Evolutionary conservation across 2,329 filamentous ascomycete species (phyloP).

Genomic region (Ophiosphaerella herpotricha): DNA sequence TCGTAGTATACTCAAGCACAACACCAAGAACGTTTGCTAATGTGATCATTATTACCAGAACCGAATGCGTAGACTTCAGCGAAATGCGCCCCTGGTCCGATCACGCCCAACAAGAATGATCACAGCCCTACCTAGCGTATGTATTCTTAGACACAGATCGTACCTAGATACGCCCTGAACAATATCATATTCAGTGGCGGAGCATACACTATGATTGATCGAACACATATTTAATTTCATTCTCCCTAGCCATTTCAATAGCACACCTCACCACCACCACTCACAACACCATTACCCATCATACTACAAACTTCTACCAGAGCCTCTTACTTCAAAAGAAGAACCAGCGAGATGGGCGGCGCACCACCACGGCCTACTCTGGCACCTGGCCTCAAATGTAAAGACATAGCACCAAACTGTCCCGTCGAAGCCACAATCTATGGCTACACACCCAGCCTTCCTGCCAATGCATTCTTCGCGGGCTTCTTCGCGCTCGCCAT

Average conservation of each 20-base stretch:
- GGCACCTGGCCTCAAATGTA: conserved; percentile 14
- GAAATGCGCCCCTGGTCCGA: not conserved
- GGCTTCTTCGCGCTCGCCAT: conserved; percentile 55
- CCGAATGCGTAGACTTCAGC: not conserved
- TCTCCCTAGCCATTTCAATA: not conserved
- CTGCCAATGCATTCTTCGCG: conserved; percentile 57
- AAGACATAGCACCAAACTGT: conserved; percentile 36
- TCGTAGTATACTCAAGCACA: not conserved
- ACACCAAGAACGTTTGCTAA: not conserved
- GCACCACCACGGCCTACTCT: conserved; percentile 10
- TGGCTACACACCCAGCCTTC: conserved; percentile 57
- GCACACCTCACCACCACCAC: not conserved
- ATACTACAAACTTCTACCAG: not conserved
- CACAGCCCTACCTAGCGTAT: not conserved
- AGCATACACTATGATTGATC: not conserved
- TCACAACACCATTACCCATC: not conserved
- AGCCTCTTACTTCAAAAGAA: not conserved
- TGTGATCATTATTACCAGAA: not conserved
- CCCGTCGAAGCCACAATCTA: conserved; percentile 56
- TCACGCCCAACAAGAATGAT: no score
- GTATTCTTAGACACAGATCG: not conserved
- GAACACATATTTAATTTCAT: not conserved
- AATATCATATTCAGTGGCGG: not conserved
- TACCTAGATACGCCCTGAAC: not conserved
- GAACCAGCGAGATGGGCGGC: not conserved